These are phyloP conservation scores for Cyanidiococcus yangmingshanensis DNA, from an alignment of 23 red algal genomes.

Conservation along the genomic window DNA sequence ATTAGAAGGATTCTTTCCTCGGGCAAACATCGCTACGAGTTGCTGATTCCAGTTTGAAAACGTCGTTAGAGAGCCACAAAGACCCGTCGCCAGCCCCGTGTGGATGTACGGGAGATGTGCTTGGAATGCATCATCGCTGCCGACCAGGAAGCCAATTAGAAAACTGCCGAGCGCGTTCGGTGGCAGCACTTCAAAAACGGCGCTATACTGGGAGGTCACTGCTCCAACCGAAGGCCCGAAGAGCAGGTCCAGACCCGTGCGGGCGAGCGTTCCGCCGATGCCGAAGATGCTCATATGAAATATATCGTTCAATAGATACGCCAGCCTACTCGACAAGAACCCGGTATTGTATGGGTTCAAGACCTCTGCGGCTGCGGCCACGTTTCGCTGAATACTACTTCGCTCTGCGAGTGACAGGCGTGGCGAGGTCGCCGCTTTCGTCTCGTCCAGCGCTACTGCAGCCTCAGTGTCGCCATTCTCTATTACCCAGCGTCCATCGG, in stretches of 20 bases:
- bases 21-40: slow-evolving; percentile 28
- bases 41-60: slow-evolving; percentile 37
- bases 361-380: neutral
- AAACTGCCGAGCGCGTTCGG: slow-evolving; percentile 24
- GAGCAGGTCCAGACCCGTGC: slow-evolving; percentile 26
- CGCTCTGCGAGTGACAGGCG: neutral
- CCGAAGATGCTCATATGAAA: slow-evolving; percentile 22
- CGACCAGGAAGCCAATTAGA: slow-evolving; percentile 25
- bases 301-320: slow-evolving; percentile 8
- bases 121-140: slow-evolving; percentile 21
- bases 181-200: slow-evolving; percentile 19
- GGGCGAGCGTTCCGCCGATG: slow-evolving; percentile 20
- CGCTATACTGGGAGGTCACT: slow-evolving; percentile 27
- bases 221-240: slow-evolving; percentile 23
- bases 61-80: slow-evolving; percentile 8
- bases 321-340: neutral
- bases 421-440: neutral
- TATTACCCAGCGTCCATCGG: too few relatives aligned
- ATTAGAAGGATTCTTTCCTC: slow-evolving; percentile 13
- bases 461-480: too few relatives aligned
- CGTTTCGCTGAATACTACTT: neutral
- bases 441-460: too few relatives aligned
- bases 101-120: slow-evolving; percentile 20
- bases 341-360: neutral
- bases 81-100: neutral